Conservation (phyloP, 2,329 filamentous ascomycete genomes). For the Hirsutella thompsonii region DNA sequence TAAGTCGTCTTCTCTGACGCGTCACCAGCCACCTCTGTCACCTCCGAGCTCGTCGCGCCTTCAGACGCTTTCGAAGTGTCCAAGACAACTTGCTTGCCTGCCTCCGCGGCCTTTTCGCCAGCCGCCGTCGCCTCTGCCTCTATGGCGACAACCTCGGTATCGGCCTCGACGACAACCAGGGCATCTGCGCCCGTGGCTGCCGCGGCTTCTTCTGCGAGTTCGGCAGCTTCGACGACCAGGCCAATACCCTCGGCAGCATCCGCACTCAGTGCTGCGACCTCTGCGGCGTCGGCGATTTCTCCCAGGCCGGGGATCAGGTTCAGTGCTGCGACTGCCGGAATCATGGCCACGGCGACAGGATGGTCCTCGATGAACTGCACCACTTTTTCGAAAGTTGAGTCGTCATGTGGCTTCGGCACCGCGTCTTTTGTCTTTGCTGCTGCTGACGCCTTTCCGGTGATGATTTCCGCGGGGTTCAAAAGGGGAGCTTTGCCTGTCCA, state of each 20-base stretch:
- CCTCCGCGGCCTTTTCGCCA: too few relatives aligned
- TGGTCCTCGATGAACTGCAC: not conserved
- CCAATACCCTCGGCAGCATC: not conserved
- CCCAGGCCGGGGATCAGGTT: slow-evolving; percentile 1
- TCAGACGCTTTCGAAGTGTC: too few relatives aligned
- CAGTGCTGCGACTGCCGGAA: not conserved
- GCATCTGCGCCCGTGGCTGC: too few relatives aligned
- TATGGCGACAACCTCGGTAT: too few relatives aligned
- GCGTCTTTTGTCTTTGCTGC: not conserved
- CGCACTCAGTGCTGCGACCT: not conserved
- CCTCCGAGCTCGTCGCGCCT: too few relatives aligned
- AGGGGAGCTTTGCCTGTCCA: slow-evolving; percentile 2
- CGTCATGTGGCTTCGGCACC: not conserved
- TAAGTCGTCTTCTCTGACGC: too few relatives aligned
- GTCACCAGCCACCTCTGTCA: too few relatives aligned
- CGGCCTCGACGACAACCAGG: too few relatives aligned
- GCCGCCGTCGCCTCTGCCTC: too few relatives aligned
- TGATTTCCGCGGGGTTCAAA: not conserved
- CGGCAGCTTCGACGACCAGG: too few relatives aligned
- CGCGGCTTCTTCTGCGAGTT: too few relatives aligned
- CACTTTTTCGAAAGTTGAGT: not conserved
- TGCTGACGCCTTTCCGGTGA: not conserved
- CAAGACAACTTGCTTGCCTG: too few relatives aligned
- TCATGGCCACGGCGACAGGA: not conserved
- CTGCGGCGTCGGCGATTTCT: not conserved